Evolutionary conservation across 164 flowering plant genomes (phyloP).

Genomic region (Macadamia integrifolia): DNA sequence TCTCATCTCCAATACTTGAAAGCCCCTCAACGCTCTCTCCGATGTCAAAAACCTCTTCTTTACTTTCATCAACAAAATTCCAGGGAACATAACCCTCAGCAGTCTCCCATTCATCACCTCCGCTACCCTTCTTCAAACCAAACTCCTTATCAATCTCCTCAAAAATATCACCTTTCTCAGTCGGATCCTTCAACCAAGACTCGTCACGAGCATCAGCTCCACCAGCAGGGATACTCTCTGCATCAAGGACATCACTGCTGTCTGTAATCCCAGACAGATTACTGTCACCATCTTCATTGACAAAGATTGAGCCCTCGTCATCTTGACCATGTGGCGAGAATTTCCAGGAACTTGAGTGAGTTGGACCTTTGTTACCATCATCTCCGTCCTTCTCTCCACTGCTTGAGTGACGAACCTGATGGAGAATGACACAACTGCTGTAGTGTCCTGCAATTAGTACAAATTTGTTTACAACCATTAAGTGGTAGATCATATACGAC

Average conservation of each 20-base stretch:
- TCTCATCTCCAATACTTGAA: slow-evolving; percentile 1
- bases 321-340: slow-evolving; percentile 7
- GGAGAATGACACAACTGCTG: no score
- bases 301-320: slow-evolving; percentile 12
- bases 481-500: no score
- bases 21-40: slow-evolving; percentile 8
- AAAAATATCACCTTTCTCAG: slow-evolving; percentile 17
- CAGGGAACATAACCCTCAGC: slow-evolving; percentile 22
- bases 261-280: slow-evolving; percentile 17
- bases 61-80: slow-evolving; percentile 22
- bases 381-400: slow-evolving; percentile 12
- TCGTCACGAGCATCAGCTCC: slow-evolving; percentile 2
- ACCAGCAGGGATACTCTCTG: background rate
- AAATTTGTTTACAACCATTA: no score
- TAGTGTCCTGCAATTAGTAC: no score
- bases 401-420: slow-evolving; percentile 14
- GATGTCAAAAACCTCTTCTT: slow-evolving; percentile 17
- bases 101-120: slow-evolving; percentile 19
- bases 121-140: slow-evolving; percentile 4
- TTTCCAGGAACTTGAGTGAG: slow-evolving; percentile 16
- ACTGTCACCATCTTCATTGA: slow-evolving; percentile 6
- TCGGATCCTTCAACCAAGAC: slow-evolving; percentile 6
- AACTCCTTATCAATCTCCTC: slow-evolving; percentile 13
- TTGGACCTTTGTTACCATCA: background rate
- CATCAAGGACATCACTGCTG: background rate